Evolutionary conservation across 768 basidiomycete species (phyloP), one percentile per base, ranked within the genome.

Genomic region (Daedaleopsis sinensis): DNA sequence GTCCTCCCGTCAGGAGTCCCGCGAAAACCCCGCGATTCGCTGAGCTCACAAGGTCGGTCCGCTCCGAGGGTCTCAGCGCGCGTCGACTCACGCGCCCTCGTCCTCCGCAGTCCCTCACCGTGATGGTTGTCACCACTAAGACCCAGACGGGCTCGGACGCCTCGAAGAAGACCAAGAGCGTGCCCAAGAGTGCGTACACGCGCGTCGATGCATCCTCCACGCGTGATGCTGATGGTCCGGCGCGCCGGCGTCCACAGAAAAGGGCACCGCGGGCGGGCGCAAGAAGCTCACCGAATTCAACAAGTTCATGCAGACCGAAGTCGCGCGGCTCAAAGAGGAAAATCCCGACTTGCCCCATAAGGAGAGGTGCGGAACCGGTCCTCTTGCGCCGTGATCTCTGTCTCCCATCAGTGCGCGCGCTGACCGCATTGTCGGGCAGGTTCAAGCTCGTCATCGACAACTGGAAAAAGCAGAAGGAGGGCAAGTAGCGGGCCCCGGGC

Each of bases 291-390:
- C 86, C 38, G 81, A 84, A 15, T 93, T 89, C 76, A 93, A 93
- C 72, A 89, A 87, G 72, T 93, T 88, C 72, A 79, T 91, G 89
- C 85, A 90, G 80, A 77, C 82, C 21, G 90, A 92, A 72, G 86
- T 92, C 81, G 86, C 87, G 37, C 87, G 89, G 59, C 80, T 93
- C 72, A 92, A 90, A 79, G 87, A 89, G 67, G 78, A 84, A 18
- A 82, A 91, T 65, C 91, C 91, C 36, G 82, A 87, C 56, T 82
- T 91, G 68, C 68, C 80, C 36, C 91, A 92, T 75, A 85, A 85
- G 71, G 89, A 91, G 62, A 81, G 91, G 90, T 92, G 71, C 66
- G 80, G 64, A 46, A 42, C 50, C 61, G 52, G 27, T 36, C 32
- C 46, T 51, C 59, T n/a, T n/a, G n/a, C n/a, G n/a, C n/a, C n/a